Evolutionary conservation across 345 rosid species (phyloP).

Genomic region (Passiflora organensis): DNA sequence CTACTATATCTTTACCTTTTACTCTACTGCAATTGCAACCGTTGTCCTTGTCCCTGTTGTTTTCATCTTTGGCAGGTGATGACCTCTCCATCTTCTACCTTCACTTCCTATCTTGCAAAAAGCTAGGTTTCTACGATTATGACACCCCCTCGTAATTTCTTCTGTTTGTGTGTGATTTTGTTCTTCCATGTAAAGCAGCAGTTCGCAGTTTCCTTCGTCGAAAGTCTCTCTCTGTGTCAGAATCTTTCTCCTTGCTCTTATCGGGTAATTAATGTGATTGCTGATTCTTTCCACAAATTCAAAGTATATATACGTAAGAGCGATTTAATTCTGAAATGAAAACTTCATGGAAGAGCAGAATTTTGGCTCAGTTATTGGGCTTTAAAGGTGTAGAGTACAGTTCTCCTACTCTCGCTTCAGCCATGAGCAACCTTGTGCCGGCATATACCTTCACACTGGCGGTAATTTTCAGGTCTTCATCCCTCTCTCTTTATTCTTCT

Average conservation of each 20-base stretch:
- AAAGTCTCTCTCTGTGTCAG: conserved; percentile 14
- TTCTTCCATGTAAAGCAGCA: conserved; percentile 10
- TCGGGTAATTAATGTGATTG: conserved; percentile 21
- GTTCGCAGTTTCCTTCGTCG: conserved; percentile 18
- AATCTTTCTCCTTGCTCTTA: conserved; percentile 29
- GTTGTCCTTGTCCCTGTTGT: neutral
- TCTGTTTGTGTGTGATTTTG: neutral
- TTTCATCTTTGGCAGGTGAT: neutral
- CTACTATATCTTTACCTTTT: neutral
- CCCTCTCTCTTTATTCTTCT: neutral
- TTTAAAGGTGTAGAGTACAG: conserved; percentile 33
- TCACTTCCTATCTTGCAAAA: neutral
- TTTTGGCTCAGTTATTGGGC: conserved; percentile 11
- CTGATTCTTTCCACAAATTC: too few species aligned
- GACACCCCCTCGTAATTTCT: too few species aligned
- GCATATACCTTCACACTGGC: conserved; percentile 38
- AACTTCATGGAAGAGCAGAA: conserved; percentile 28
- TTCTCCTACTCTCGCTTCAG: conserved; percentile 47
- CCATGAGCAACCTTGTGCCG: conserved; percentile 39
- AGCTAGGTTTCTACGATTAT: too few species aligned
- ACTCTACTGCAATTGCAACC: neutral
- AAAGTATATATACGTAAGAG: too few species aligned
- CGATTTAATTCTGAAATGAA: too few species aligned
- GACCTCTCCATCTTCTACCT: neutral
- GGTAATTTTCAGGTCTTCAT: conserved; percentile 18